Evolutionary conservation across 306 rosid genomes (phyloP), one percentile per base, ranked within the genome.

Genomic region (Neltuma alba): DNA sequence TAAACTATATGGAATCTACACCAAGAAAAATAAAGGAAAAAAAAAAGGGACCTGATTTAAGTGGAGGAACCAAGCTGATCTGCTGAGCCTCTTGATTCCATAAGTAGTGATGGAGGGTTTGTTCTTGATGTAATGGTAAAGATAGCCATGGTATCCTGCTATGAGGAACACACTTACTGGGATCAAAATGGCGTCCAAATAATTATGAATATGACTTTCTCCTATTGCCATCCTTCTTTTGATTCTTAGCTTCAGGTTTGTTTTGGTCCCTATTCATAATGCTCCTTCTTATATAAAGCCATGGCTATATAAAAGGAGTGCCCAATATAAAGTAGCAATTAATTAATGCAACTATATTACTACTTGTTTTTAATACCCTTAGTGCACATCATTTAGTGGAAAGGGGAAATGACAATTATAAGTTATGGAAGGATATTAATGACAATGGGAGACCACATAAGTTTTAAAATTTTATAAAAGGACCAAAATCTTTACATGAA

Each of bases 111-210:
- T 57, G 37, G 85, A 85, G 72, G 97, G 96, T 42, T 83, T 89
- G 86, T 80, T 87, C 85, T 87, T 94, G 83, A 91, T 81, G 78
- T 28, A 55, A 68, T 85, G 84, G 85, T 90, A 92, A 10, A 94
- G 93, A 85, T 87, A 89, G 38, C 61, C 86, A 84, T 94, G 97
- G 83, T 94, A 92, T 34, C 88, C 91, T 4, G 86, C 67, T 12
- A 87, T 84, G 11, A 91, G 74, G 68, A 91, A 85, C 41, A 94
- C 48, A 67, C 97, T 92, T 42, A 89, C 12, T 47, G 94, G 88
- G 47, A 89, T 68, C 83, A 94, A 83, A 13, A 91, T 80, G 79
- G 88, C 87, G 72, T 94, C 97, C 55, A 92, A 40, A 76, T 83
- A 92, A 69, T 47, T 5, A 0, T 45, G 55, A 52, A 11, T 2